Evolutionary conservation across 495 filamentous ascomycete genomes (phyloP), one percentile per base, ranked within the genome.

Genomic region (Aspergillus ostianus): DNA sequence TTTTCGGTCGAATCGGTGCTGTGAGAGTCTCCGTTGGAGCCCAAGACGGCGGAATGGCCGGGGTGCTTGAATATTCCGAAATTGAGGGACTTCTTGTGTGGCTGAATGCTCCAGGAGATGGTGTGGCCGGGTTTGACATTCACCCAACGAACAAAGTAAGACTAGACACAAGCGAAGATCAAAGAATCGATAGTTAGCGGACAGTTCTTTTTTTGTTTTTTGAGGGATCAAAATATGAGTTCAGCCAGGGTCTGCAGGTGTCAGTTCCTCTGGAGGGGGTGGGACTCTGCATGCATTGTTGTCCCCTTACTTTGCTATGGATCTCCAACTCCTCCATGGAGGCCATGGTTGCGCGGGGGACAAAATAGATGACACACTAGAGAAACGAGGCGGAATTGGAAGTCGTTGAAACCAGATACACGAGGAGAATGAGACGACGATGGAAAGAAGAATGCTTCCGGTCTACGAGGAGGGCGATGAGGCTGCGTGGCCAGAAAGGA

Each of bases 51-150:
- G 76, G 80, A 59, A 64, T 85, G 82, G 56, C 91, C 90, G 18
- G 94, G 93, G 70, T 98, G 94, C 67, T 96, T 97, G 77, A 98
- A 96, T 69, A 98, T 88, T 67, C 90, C 95, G 69, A 98, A 97
- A 75, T 97, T 97, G 72, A 98, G 87, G 23, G 92, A 97, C 74
- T 97, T 97, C 80, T 93, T 97, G 69, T 97, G 91, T 7, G 94
- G 95, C 66, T 98, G 91, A 23, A 98, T 86, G 69, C 90, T 97
- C 94, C 94, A 98, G 6, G 93, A 96, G 66, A 98, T 94, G 60
- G 94, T 96, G 70, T 96, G 88, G 51, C 85, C 87, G 58, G 87
- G 87, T 51, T 91, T 86, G 57, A 97, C 93, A 66, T 90, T 85
- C 62, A 98, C 89, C 95, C 95, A 98, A 66, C 94, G 91, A 47